Conservation (phyloP, 169 alveolate genomes). For the Theileria parva region DNA sequence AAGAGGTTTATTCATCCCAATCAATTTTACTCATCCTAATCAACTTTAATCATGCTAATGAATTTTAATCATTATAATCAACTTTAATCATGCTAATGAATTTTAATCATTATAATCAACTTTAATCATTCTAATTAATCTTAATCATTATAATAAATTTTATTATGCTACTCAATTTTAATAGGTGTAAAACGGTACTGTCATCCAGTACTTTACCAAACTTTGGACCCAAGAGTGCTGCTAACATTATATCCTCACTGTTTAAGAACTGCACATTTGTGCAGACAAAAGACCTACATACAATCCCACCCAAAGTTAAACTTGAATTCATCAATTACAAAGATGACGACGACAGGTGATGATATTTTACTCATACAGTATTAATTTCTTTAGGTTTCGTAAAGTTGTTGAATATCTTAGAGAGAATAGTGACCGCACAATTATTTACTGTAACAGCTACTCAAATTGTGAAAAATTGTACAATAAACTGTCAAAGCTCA, state of each 20-base stretch:
- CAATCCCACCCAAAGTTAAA: slow-evolving; percentile 5
- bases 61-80: too few relatives aligned
- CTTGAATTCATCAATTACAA: slow-evolving; percentile 18
- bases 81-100: too few relatives aligned
- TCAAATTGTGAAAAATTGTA: neutral
- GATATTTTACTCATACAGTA: neutral
- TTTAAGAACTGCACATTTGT: slow-evolving; percentile 2
- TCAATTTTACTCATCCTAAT: too few relatives aligned
- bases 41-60: too few relatives aligned
- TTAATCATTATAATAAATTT: too few relatives aligned
- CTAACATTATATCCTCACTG: neutral
- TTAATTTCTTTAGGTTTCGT: neutral
- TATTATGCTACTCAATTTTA: too few relatives aligned
- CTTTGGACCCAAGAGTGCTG: neutral
- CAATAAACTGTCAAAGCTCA: neutral
- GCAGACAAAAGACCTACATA: neutral
- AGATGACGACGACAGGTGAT: slow-evolving; percentile 15
- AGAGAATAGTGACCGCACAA: neutral
- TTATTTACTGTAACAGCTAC: slow-evolving; percentile 18
- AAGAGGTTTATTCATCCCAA: too few relatives aligned
- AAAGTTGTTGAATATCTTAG: slow-evolving; percentile 10
- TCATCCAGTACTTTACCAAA: slow-evolving; percentile 7
- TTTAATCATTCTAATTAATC: too few relatives aligned
- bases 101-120: too few relatives aligned
- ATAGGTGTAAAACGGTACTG: slow-evolving; percentile 8